phyloP scores from a whole-genome alignment of 2,329 filamentous ascomycete genomes.

The Alternaria metachromatica region DNA sequence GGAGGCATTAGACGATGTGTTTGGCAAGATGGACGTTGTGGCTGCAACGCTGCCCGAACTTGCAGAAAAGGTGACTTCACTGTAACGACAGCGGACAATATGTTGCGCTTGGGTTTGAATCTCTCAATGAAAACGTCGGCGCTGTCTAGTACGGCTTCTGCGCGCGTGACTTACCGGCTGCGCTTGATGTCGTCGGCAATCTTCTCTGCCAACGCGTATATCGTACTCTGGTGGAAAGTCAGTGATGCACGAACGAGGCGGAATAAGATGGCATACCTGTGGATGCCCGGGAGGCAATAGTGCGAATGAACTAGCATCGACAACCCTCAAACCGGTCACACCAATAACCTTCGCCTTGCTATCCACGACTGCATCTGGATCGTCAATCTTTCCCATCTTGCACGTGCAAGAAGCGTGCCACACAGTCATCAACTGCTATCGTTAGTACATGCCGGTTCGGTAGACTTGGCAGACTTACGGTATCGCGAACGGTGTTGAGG shows the following conservation, averaged over 20 bases:
- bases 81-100: neutral
- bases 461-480: neutral
- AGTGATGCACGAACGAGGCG: neutral
- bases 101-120: neutral
- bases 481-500: constrained; percentile 22
- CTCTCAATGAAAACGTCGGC: neutral
- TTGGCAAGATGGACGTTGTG: constrained; percentile 61
- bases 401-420: constrained; percentile 39
- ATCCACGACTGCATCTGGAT: constrained; percentile 46
- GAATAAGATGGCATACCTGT: neutral
- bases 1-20: constrained; percentile 59
- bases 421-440: constrained; percentile 17
- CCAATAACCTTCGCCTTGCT: constrained; percentile 43
- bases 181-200: constrained; percentile 34
- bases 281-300: constrained; percentile 48
- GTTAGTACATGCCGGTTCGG: neutral
- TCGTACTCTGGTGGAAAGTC: constrained; percentile 4
- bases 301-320: constrained; percentile 44
- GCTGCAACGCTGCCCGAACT: constrained; percentile 56
- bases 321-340: constrained; percentile 40
- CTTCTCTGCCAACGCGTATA: constrained; percentile 40
- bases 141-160: neutral
- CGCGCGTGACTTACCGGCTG: neutral
- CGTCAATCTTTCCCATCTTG: constrained; percentile 36
- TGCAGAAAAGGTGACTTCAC: constrained; percentile 42